Evolutionary conservation across 495 filamentous ascomycete genomes (phyloP), one percentile per base, ranked within the genome.

Genomic region (Xylona heveae): DNA sequence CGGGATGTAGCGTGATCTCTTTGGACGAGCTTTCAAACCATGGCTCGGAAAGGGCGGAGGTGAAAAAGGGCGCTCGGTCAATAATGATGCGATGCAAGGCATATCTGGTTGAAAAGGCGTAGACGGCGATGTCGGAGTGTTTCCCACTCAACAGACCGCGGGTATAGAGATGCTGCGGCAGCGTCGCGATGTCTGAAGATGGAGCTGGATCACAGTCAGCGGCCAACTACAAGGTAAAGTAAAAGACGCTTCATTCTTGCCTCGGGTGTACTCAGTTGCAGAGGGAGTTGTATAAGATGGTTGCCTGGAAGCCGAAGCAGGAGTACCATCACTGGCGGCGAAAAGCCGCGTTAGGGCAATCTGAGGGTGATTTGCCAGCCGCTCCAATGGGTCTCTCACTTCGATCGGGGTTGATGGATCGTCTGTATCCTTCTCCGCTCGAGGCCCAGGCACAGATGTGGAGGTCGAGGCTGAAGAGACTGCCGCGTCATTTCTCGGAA

Each of bases 11-110:
- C 3, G 53, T 55, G 13, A 70, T 55, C 36, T 71, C 66, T 24
- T 54, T 61, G 3, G 61, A 52, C 12, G 51, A 52, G 28, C 59
- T 59, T 38, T 71, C 66, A 18, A 58, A 42, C 66, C 66, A 71
- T n/a, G 66, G 66, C 26, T 55, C 64, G 15, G 64, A 65, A 16
- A 71, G 46, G 30, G 55, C 61, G 6, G 58, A 59, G 1, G 59
- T 53, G 44, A 70, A 70, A 51, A 66, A 71, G 0, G 66, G 64
- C 3, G 66, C 61, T 20, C 62, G 61, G 42, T 71, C 66, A 12
- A 71, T 57, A 20, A 71, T 51, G 15, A 71, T 43, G 1, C 66
- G 57, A 40, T 71, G 66, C 1, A 71, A 48, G 22, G 48, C 45
- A 41, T 71, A 71, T 27, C 42, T 43, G n/a, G 51, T 55, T 3